Percentiles rank a stretch among this genome's conserved stretches.
Conservation (phyloP, 495 filamentous ascomycete genomes). For the Xylaria longipes region DNA sequence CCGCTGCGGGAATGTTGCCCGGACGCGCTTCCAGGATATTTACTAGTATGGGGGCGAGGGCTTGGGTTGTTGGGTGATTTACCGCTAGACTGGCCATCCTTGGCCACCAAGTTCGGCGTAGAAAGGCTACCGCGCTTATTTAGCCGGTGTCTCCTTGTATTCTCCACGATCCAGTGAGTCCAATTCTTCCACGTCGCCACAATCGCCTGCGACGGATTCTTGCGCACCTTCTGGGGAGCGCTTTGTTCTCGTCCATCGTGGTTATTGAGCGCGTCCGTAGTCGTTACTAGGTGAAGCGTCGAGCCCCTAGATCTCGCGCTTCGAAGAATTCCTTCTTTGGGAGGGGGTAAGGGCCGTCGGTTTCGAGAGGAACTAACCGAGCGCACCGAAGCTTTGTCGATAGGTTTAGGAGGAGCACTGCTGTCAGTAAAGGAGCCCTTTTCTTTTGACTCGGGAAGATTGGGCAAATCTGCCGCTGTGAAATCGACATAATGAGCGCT, state of each 20-base stretch:
- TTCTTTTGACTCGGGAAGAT: conserved; percentile 67
- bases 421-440: conserved; percentile 47
- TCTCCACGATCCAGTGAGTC: conserved; percentile 61
- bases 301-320: conserved; percentile 73
- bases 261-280: conserved; percentile 50
- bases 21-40: conserved; percentile 46
- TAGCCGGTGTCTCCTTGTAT: conserved; percentile 49
- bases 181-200: conserved; percentile 77
- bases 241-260: conserved; percentile 35
- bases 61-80: conserved; percentile 54
- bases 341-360: conserved; percentile 77
- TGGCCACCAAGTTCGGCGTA: conserved; percentile 57
- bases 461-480: conserved; percentile 68
- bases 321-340: conserved; percentile 73
- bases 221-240: conserved; percentile 50
- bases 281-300: conserved; percentile 80
- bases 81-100: conserved; percentile 45
- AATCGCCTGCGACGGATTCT: conserved; percentile 56
- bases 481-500: conserved; percentile 58
- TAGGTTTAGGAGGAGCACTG: conserved; percentile 65
- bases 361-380: conserved; percentile 72
- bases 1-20: conserved; percentile 22
- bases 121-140: conserved; percentile 60
- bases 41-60: conserved; percentile 61
- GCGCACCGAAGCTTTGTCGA: conserved; percentile 79